Conservation (phyloP, 116 monocot species). For the Cymodocea nodosa region DNA sequence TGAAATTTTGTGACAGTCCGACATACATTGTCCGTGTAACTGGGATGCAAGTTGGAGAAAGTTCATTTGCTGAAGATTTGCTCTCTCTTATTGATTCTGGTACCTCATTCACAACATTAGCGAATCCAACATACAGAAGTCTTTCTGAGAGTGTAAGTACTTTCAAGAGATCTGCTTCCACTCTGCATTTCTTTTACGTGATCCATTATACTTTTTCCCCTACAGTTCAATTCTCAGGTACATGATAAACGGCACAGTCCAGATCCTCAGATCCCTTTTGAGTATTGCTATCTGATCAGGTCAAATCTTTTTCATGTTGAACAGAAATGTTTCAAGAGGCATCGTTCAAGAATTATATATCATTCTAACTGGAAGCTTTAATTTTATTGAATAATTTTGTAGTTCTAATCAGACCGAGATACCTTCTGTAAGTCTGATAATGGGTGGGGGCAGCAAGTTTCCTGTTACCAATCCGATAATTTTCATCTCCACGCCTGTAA, state of each 20-base stretch:
- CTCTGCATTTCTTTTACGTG: background rate
- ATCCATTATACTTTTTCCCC: background rate
- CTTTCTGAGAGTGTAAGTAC: constrained; percentile 43
- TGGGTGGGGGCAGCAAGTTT: constrained; percentile 5
- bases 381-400: background rate
- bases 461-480: constrained; percentile 5
- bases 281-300: constrained; percentile 76
- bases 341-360: too few species aligned
- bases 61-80: constrained; percentile 26
- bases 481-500: constrained; percentile 4
- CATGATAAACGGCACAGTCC: constrained; percentile 20
- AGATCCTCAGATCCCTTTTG: constrained; percentile 56
- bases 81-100: constrained; percentile 79
- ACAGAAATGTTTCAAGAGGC: too few species aligned
- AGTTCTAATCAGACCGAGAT: constrained; percentile 5
- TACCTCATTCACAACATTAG: constrained; percentile 83
- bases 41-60: constrained; percentile 44
- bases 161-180: background rate
- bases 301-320: constrained; percentile 7
- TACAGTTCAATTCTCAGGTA: constrained; percentile 63
- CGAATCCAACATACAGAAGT: constrained; percentile 56
- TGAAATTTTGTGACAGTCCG: constrained; percentile 23
- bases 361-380: background rate
- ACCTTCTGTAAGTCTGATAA: background rate
- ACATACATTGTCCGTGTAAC: constrained; percentile 58